Percentiles rank a stretch among this genome's conserved stretches.
These are phyloP conservation scores for Ceratobasidium sp. DNA, from an alignment of 1,284 basidiomycete genomes.

Conservation along the genomic window DNA sequence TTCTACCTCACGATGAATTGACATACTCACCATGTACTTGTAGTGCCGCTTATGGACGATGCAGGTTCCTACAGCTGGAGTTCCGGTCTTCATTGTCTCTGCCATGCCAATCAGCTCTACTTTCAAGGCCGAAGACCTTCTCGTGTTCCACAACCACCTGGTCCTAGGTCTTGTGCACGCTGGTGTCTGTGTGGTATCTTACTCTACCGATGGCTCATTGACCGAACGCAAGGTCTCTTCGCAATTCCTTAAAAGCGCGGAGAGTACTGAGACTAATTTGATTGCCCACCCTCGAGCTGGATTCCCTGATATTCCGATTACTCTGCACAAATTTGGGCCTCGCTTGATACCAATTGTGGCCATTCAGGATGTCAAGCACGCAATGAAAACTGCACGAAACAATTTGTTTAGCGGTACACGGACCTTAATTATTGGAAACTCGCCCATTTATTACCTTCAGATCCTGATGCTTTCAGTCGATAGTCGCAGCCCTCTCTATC, in stretches of 20 bases:
- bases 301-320: not conserved
- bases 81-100: slow-evolving; percentile 19
- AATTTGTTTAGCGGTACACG: slow-evolving; percentile 52
- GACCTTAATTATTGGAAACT: slow-evolving; percentile 49
- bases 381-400: slow-evolving; percentile 53
- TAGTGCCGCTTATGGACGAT: slow-evolving; percentile 44
- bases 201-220: slow-evolving; percentile 52
- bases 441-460: slow-evolving; percentile 47
- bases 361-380: slow-evolving; percentile 56
- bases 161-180: slow-evolving; percentile 38
- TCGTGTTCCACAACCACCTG: not conserved
- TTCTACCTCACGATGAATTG: not conserved
- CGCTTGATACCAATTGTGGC: slow-evolving; percentile 46
- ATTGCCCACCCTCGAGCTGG: slow-evolving; percentile 43
- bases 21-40: not conserved
- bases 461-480: slow-evolving; percentile 47
- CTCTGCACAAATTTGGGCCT: slow-evolving; percentile 34
- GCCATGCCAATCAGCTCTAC: slow-evolving; percentile 26
- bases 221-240: slow-evolving; percentile 50
- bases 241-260: slow-evolving; percentile 40
- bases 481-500: slow-evolving; percentile 50
- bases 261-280: not conserved
- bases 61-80: slow-evolving; percentile 45
- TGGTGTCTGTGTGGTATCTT: slow-evolving; percentile 49
- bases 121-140: slow-evolving; percentile 42